Base-by-base conservation (phyloP, 768 basidiomycete genomes). In the Lactarius sp. region DNA sequence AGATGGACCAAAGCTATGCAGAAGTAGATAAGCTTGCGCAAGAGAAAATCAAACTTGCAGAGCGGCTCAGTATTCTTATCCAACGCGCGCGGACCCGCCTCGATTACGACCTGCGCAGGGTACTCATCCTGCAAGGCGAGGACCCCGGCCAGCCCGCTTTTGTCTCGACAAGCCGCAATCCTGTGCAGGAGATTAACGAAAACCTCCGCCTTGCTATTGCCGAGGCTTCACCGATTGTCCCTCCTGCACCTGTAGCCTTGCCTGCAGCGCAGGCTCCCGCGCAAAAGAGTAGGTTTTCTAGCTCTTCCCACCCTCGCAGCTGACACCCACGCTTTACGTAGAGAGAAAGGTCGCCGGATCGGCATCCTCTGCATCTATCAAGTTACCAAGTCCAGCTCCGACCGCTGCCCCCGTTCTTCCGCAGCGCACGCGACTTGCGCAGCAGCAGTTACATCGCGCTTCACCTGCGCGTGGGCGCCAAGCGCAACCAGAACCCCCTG, bases 101-200 rank as follows among this genome's bases (percentile, higher is more conserved):
- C 51, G 81, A 83, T 44, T 70, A 78, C 59, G 81, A 83, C 65
- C 72, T 83, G 2, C 72, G 71, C 18, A 73, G 73, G 34, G 80
- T 80, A 27, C 74, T 81, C 34, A 71, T 76, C 42, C 66, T 80
- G 46, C 80, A 80, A 66, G 80, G 80, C 20, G 80, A 81, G 0
- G 77, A 77, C 50, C 74, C 75, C 18, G 13, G 70, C 72, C 47
- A 73, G 73, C 55, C 67, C 64, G 57, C 74, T 62, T 64, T 70
- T 69, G 63, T 67, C 50, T 61, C 59, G 47, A 66, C 63, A 20
- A 68, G 63, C 39, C 71, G 75, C 59, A 79, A 75, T 62, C 76
- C 77, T 7, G 76, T 74, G 46, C 73, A 75, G 34, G 75, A 78
- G 61, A 74, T 79, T 49, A 66, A 64, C n/a, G 68, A 68, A 13